A percentile compares a stretch with the other conserved stretches of the same genome.
Conservation (phyloP, 2,329 filamentous ascomycete species). For the Nemania sp. region DNA sequence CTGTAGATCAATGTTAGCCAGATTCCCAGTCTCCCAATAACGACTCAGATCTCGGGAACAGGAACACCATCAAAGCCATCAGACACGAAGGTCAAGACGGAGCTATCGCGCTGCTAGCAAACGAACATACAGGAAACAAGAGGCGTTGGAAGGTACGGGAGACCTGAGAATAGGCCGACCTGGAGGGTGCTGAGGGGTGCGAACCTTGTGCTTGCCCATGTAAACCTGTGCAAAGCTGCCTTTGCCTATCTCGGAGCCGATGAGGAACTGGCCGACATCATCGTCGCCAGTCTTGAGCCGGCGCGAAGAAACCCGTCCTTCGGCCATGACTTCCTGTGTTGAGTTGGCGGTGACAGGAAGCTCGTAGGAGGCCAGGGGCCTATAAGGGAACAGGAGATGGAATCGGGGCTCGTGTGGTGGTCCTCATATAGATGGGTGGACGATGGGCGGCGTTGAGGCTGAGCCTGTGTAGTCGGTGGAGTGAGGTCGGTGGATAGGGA, state of each 20-base stretch:
- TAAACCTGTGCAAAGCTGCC: slow-evolving; percentile 98
- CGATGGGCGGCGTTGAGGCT: slow-evolving; percentile 27
- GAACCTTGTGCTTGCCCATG: slow-evolving; percentile 80
- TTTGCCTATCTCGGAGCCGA: slow-evolving; percentile 90
- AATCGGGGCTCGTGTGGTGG: slow-evolving; percentile 34
- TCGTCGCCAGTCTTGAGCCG: slow-evolving; percentile 46
- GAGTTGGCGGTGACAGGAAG: slow-evolving; percentile 42
- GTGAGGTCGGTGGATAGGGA: slow-evolving; percentile 16
- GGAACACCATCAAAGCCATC: not conserved
- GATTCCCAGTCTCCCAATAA: slow-evolving; percentile 3
- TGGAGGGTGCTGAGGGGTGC: slow-evolving; percentile 36
- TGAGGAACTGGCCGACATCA: slow-evolving; percentile 74
- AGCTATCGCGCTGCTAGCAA: not conserved
- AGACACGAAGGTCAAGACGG: not conserved
- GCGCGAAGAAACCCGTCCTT: slow-evolving; percentile 39
- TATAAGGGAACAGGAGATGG: slow-evolving; percentile 39
- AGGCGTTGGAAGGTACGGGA: slow-evolving; percentile 15
- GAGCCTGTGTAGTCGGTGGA: slow-evolving; percentile 24
- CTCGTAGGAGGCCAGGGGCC: slow-evolving; percentile 40
- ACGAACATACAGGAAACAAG: slow-evolving; percentile 18
- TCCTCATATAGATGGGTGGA: slow-evolving; percentile 40
- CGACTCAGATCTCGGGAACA: not conserved
- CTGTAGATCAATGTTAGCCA: slow-evolving; percentile 50
- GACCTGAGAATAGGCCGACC: slow-evolving; percentile 8
- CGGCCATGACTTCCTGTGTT: slow-evolving; percentile 43